A percentile compares a stretch with the other conserved stretches of the same genome.
Conservation (phyloP, 805 yeast genomes). For the Schizosaccharomyces lindneri region DNA sequence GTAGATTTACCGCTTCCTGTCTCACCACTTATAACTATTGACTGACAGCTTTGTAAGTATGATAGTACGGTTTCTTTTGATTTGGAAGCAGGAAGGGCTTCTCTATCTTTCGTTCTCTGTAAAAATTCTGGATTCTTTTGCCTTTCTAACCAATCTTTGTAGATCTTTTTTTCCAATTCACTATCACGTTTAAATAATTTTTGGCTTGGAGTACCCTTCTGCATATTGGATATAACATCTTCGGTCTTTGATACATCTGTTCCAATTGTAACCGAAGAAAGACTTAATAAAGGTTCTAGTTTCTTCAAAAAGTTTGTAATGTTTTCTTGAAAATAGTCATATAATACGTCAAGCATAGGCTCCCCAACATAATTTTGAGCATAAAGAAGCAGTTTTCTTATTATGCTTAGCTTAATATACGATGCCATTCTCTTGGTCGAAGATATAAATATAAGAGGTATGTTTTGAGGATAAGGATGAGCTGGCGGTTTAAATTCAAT, state of each 20-base stretch:
- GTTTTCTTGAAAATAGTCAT: slow-evolving; percentile 57
- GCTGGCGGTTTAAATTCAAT: background rate
- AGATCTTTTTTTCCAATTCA: background rate
- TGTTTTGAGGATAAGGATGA: background rate
- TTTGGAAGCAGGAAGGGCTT: slow-evolving; percentile 64
- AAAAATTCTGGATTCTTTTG: background rate
- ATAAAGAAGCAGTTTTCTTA: slow-evolving; percentile 11
- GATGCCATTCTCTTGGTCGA: slow-evolving; percentile 24
- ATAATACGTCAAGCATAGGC: slow-evolving; percentile 38
- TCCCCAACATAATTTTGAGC: slow-evolving; percentile 31
- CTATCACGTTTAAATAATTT: background rate
- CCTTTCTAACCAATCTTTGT: background rate
- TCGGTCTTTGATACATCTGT: background rate
- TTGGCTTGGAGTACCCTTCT: background rate
- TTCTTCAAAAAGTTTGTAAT: slow-evolving; percentile 30
- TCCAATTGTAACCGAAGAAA: slow-evolving; percentile 9
- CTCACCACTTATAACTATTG: slow-evolving; percentile 75
- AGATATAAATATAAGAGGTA: slow-evolving; percentile 6
- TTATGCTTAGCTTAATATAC: slow-evolving; percentile 15
- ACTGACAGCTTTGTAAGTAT: slow-evolving; percentile 26
- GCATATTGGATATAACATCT: background rate
- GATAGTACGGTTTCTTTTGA: background rate
- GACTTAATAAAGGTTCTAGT: slow-evolving; percentile 45
- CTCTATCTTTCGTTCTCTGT: slow-evolving; percentile 17
- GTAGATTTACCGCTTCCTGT: slow-evolving; percentile 96